Percentiles rank a stretch among this genome's conserved stretches.
These are phyloP conservation scores for Solanum appendiculatum DNA, from an alignment of 257 asterid species.

Conservation along the genomic window DNA sequence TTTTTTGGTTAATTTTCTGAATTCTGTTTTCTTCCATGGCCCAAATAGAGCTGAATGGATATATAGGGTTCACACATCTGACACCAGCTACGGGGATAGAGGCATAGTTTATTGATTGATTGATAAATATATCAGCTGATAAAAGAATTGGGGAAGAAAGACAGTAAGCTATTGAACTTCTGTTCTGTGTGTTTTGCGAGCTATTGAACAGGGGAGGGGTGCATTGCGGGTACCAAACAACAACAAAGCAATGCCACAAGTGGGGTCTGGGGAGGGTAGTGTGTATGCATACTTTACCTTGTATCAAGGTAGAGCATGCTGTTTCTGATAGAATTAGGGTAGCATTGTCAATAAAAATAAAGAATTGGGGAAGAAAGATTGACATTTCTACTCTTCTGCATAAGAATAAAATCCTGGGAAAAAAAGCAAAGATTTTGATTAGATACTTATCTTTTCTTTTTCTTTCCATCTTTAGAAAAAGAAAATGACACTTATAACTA, in stretches of 20 bases:
- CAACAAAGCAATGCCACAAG: background rate
- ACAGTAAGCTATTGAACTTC: background rate
- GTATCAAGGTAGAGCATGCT: background rate
- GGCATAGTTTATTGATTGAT: background rate
- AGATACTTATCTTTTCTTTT: background rate
- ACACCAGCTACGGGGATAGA: background rate
- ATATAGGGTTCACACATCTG: background rate
- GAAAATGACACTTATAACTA: background rate
- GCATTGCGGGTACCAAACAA: background rate
- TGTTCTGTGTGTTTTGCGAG: background rate
- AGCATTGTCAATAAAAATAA: background rate
- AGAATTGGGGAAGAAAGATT: background rate
- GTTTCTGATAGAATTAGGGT: background rate
- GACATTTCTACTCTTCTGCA: background rate
- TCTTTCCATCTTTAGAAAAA: background rate
- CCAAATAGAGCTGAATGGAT: background rate
- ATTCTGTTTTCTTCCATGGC: background rate
- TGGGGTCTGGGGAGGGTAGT: background rate
- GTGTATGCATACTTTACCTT: background rate
- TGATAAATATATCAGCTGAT: background rate
- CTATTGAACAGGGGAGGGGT: too few species aligned
- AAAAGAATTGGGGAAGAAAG: background rate
- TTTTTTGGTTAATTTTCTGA: background rate
- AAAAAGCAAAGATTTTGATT: background rate
- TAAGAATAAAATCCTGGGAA: background rate